Evolutionary conservation across 2,329 filamentous ascomycete species (phyloP).

Genomic region (Epicoccum nigrum): DNA sequence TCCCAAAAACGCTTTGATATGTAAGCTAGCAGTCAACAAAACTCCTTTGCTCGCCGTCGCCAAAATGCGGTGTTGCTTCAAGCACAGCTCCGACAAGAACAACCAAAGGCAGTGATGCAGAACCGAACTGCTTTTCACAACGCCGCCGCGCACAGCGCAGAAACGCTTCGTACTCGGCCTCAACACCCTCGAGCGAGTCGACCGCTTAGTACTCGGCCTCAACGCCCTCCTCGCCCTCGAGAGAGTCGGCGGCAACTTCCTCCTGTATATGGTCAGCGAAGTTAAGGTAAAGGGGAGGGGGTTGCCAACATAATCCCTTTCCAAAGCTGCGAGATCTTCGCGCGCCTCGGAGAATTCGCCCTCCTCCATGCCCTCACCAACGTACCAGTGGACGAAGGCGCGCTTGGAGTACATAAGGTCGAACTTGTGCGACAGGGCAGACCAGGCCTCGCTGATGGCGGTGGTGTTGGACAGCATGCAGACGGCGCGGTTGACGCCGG

Average conservation of each 20-base stretch:
- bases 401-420: slow-evolving; percentile 99
- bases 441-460: slow-evolving; percentile 98
- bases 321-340: slow-evolving; percentile 95
- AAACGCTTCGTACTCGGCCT: slow-evolving; percentile 82
- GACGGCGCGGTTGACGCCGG: slow-evolving; percentile 97
- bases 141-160: slow-evolving; percentile 24
- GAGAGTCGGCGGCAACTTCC: slow-evolving; percentile 93
- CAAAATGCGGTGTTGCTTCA: slow-evolving; percentile 27
- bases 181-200: too few species aligned
- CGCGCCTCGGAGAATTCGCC: slow-evolving; percentile 99
- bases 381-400: slow-evolving; percentile 99
- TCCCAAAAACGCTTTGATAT: slow-evolving; percentile 36
- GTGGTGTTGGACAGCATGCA: slow-evolving; percentile 99
- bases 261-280: not conserved
- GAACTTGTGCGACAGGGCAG: slow-evolving; percentile 95
- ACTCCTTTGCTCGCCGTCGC: slow-evolving; percentile 28
- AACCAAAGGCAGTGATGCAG: slow-evolving; percentile 38
- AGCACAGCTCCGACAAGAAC: slow-evolving; percentile 29
- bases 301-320: slow-evolving; percentile 86
- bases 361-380: slow-evolving; percentile 99
- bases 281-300: not conserved
- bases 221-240: slow-evolving; percentile 81
- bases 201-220: slow-evolving; percentile 90
- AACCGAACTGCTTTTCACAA: slow-evolving; percentile 29
- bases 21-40: slow-evolving; percentile 28